Evolutionary conservation across 257 asterid species (phyloP), one percentile per base, ranked within the genome.

Genomic region (Solanum infundibuliforme): DNA sequence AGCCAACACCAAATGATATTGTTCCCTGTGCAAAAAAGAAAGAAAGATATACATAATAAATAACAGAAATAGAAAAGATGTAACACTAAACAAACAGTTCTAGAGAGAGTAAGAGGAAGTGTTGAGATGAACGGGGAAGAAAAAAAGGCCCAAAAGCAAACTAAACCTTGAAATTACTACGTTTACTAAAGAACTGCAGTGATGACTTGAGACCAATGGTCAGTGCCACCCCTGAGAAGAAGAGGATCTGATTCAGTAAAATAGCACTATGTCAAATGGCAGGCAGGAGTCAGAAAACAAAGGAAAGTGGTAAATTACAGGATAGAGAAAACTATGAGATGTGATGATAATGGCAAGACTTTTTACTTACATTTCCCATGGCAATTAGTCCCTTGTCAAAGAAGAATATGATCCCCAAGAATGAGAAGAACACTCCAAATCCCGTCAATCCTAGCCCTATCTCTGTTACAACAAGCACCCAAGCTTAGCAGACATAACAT

Each of bases 401-500:
- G 93, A 96, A 94, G 92, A 94, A 93, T 88, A 94, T 90, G 90
- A 96, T 88, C 85, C 99, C 99, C 90, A 96, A 90, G 92, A 96
- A 91, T 16, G 98, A 95, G 90, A 96, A 96, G 66, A 96, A 94
- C 29, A 95, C 93, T 81, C 99, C 98, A 84, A 96, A 96, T 75
- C 98, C 98, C 35, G 99, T 96, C 95, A 96, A 92, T 84, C 98
- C 98, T 23, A 96, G 95, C 55, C 99, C 98, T 89, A 96, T 96
- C 94, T 96, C 98, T 96, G 96, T 91, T 87, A 71, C 90, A 90
- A 77, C 20, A 87, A 62, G 84, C 73, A 86, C 74, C 88, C 29
- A 88, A 88, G 74, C 87, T 39, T 84, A 87, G 84, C 72, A 84
- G 38, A 84, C 86, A 73, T 73, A 35, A 79, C 29, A 18, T 68